These are phyloP conservation scores for Kickxella alabastrina DNA, from an alignment of 192 early-diverging fungal genomes.

Conservation along the genomic window DNA sequence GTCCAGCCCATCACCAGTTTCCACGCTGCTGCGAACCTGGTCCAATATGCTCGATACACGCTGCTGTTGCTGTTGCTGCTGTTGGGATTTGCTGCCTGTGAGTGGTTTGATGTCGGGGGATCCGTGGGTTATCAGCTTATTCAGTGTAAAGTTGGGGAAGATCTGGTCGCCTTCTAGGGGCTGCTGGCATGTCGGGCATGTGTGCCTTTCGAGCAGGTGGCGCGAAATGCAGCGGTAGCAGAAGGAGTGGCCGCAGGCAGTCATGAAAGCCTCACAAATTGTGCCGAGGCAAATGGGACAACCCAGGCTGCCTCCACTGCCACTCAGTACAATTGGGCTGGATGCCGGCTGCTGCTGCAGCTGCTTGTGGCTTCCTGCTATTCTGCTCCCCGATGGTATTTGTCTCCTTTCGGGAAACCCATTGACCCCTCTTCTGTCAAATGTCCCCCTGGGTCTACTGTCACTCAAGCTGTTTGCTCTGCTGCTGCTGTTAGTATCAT, in stretches of 20 bases:
- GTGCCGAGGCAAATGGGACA: constrained; percentile 73
- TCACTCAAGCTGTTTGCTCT: too few species aligned
- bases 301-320: background rate
- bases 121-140: constrained; percentile 33
- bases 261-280: constrained; percentile 72
- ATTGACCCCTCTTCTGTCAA: too few species aligned
- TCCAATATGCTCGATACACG: constrained; percentile 19
- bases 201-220: constrained; percentile 56
- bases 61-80: constrained; percentile 7
- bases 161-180: constrained; percentile 63
- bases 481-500: background rate
- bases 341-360: background rate
- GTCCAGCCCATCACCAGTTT: constrained; percentile 30
- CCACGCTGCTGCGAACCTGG: constrained; percentile 32
- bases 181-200: constrained; percentile 69
- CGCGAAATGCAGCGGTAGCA: constrained; percentile 73
- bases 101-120: background rate
- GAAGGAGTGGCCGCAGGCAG: constrained; percentile 82
- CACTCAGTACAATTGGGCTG: too few species aligned
- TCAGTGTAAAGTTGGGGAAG: constrained; percentile 74
- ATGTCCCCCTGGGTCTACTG: too few species aligned
- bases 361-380: constrained; percentile 1
- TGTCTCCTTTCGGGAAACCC: too few species aligned
- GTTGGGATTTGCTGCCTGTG: background rate
- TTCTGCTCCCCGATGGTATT: background rate